phyloP scores from a whole-genome alignment of 139 green algal genomes.

The Closterium sp. region DNA sequence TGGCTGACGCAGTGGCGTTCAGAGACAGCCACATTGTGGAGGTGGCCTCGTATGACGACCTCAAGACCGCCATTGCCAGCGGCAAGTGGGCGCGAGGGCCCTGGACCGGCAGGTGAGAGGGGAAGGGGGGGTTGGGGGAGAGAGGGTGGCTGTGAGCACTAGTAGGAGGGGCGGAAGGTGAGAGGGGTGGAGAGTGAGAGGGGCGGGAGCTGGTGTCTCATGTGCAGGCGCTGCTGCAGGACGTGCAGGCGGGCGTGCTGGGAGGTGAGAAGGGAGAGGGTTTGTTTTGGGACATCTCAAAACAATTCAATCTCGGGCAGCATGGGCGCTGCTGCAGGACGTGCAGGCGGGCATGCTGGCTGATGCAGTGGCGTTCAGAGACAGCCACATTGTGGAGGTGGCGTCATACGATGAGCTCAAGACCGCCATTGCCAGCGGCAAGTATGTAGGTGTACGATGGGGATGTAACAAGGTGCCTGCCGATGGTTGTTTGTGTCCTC shows the following conservation, averaged over 20 bases:
- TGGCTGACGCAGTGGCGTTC: constrained; percentile 78
- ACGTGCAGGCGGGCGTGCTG: constrained; percentile 68
- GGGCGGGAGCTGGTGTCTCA: constrained; percentile 42
- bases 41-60: constrained; percentile 85
- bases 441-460: constrained; percentile 92
- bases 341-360: not conserved
- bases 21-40: constrained; percentile 94
- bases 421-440: constrained; percentile 72
- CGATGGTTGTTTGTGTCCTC: too few relatives aligned
- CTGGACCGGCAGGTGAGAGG: constrained; percentile 67
- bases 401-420: constrained; percentile 88
- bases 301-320: too few relatives aligned
- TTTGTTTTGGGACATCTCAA: too few relatives aligned
- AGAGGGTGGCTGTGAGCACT: not conserved
- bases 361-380: too few relatives aligned
- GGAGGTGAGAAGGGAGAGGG: too few relatives aligned
- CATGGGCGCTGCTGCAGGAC: too few relatives aligned
- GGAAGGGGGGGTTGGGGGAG: not conserved
- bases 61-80: constrained; percentile 76
- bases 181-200: not conserved
- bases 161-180: not conserved
- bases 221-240: constrained; percentile 55
- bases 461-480: too few relatives aligned
- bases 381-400: constrained; percentile 91
- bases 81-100: constrained; percentile 89